Conservation (phyloP, 768 basidiomycete genomes). For the Termitomyces heimii region DNA sequence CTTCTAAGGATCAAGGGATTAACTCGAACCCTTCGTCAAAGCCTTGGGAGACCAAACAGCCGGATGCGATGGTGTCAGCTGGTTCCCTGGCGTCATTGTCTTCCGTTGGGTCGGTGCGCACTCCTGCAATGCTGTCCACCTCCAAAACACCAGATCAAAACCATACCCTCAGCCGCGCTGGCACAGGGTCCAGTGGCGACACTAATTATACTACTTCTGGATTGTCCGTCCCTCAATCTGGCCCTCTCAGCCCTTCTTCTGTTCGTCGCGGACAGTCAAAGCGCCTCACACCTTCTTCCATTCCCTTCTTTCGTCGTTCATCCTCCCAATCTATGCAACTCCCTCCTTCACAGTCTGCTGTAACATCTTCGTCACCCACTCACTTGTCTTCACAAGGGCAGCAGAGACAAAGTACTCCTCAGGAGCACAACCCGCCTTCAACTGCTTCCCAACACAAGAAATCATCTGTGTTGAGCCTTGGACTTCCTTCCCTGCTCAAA, state of each 20-base stretch:
- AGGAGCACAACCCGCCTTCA: constrained; percentile 46
- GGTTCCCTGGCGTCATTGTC: constrained; percentile 71
- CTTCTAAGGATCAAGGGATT: constrained; percentile 57
- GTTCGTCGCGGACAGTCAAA: constrained; percentile 66
- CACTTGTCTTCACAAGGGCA: constrained; percentile 33
- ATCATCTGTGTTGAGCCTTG: constrained; percentile 76
- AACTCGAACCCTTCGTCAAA: constrained; percentile 37
- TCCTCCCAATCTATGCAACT: constrained; percentile 84
- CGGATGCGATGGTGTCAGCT: constrained; percentile 75
- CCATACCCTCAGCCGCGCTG: constrained; percentile 55
- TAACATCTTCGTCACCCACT: constrained; percentile 49
- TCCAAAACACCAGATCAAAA: constrained; percentile 64
- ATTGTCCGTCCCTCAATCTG: constrained; percentile 45
- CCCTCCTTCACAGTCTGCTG: constrained; percentile 39
- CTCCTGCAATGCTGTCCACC: constrained; percentile 41
- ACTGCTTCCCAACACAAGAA: constrained; percentile 68
- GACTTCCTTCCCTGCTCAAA: constrained; percentile 78
- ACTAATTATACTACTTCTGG: constrained; percentile 55
- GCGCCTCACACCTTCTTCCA: constrained; percentile 86
- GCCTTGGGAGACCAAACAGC: constrained; percentile 64
- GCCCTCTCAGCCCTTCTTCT: constrained; percentile 71
- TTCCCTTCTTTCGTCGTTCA: constrained; percentile 90
- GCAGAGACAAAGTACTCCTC: constrained; percentile 40
- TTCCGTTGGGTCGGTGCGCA: constrained; percentile 61
- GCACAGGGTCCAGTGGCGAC: constrained; percentile 72